Evolutionary conservation across 257 asterid genomes (phyloP).

Genomic region (Solanum dulcamara): DNA sequence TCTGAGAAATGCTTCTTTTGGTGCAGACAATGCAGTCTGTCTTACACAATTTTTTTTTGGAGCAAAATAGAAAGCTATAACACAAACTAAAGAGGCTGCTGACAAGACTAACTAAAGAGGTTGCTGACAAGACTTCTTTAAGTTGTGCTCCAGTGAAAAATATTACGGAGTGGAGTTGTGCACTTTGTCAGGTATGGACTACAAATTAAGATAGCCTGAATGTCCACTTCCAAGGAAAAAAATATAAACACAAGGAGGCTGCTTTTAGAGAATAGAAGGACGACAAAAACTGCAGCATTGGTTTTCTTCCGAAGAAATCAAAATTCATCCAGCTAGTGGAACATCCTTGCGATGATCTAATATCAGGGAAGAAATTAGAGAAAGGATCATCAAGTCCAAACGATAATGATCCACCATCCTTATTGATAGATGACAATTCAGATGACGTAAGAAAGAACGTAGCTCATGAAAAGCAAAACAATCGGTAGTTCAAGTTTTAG

Average conservation of each 20-base stretch:
- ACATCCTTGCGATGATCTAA: background rate
- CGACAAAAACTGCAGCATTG: conserved; percentile 18
- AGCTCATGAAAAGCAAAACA: background rate
- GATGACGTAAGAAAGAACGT: background rate
- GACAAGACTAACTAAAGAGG: conserved; percentile 1
- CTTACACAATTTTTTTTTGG: conserved; percentile 12
- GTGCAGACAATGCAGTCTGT: conserved; percentile 15
- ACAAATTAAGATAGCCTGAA: conserved; percentile 17
- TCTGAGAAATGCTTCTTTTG: background rate
- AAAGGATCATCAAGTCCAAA: background rate
- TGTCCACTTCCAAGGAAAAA: conserved; percentile 44
- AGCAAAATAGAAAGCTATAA: conserved; percentile 19
- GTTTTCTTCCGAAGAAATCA: conserved; percentile 9
- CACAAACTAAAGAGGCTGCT: conserved; percentile 4
- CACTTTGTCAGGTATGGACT: conserved; percentile 31
- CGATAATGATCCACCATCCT: background rate
- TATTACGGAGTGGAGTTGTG: conserved; percentile 34
- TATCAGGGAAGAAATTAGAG: background rate
- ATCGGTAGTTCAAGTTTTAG: conserved; percentile 15
- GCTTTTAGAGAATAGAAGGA: conserved; percentile 7
- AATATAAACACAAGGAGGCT: conserved; percentile 43
- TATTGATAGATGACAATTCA: background rate
- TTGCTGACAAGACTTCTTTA: conserved; percentile 1
- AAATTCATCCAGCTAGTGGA: background rate
- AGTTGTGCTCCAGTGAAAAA: conserved; percentile 8